Evolutionary conservation across 306 rosid species (phyloP), one percentile per base, ranked within the genome.

Genomic region (Prunus davidiana): DNA sequence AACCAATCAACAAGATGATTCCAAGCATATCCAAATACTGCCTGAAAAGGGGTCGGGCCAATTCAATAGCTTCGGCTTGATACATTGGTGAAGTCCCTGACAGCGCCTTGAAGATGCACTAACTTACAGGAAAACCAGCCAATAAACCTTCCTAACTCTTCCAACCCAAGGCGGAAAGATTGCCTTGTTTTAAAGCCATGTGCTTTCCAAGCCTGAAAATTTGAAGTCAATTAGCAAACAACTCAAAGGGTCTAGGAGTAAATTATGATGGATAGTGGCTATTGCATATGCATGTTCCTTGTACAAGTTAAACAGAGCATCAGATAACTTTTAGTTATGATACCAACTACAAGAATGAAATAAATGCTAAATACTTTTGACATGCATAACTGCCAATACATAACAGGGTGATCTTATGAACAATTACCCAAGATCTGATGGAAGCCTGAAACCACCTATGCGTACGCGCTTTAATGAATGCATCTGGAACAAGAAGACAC

Each of bases 391-490:
- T 34, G 3, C 18, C 51, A 64, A 22, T 18, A 43, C 28, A 47
- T 58, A 67, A 49, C 71, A 72, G 51, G 69, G 41, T 27, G 16
- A 69, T 58, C 58, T 68, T 30, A 55, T 56, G 81, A 82, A 65
- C 52, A 69, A 78, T 79, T 87, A 94, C 98, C 98, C 95, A 56
- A 94, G 92, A 89, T 89, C 97, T 56, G 93, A 10, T 12, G 97
- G 98, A 85, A 94, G 98, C 82, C 86, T 88, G 83, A 83, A 94
- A 71, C 96, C 87, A 52, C 89, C 96, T 6, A 94, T 86, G 49
- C 98, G 88, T 52, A 92, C 88, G 32, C 98, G 93, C 88, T 92
- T 94, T 75, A 94, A 82, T 14, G 98, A 86, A 82, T 94, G 79
- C 78, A 94, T 88, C 98, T 94, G 93, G 71, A 75, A 83, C 56